Percentiles rank a stretch among this genome's conserved stretches.
Conservation (phyloP, 306 rosid genomes). For the Castanea crenata region DNA sequence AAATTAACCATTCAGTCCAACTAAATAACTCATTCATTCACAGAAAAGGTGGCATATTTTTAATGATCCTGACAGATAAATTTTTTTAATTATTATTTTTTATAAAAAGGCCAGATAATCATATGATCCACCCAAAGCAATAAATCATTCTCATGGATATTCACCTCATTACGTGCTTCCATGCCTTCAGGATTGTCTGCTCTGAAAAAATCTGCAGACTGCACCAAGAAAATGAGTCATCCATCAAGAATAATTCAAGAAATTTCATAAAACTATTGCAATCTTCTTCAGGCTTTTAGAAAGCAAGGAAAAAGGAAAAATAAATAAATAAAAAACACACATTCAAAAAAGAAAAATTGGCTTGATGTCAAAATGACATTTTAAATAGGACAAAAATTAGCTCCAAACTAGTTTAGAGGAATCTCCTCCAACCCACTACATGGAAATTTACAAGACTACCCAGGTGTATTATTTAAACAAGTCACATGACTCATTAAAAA, state of each 20-base stretch:
- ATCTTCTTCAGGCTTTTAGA: constrained; percentile 18
- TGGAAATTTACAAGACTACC: too few relatives aligned
- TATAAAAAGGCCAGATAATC: background rate
- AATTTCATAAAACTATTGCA: constrained; percentile 21
- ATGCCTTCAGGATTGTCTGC: constrained; percentile 97
- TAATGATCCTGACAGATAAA: background rate
- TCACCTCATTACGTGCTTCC: constrained; percentile 98
- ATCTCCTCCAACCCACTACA: too few relatives aligned
- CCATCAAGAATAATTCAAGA: constrained; percentile 15
- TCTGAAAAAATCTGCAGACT: constrained; percentile 95
- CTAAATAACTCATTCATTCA: background rate
- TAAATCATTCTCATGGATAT: constrained; percentile 16
- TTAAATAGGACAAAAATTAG: too few relatives aligned
- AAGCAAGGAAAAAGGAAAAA: background rate
- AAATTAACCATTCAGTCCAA: background rate
- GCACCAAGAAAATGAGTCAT: constrained; percentile 36
- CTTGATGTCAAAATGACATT: background rate
- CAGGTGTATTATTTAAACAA: too few relatives aligned
- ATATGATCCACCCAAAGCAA: constrained; percentile 21
- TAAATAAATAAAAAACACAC: background rate
- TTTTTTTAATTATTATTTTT: too few relatives aligned
- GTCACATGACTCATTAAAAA: too few relatives aligned
- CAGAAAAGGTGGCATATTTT: background rate
- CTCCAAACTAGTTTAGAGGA: too few relatives aligned
- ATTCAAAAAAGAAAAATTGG: background rate